A percentile compares a stretch with the other conserved stretches of the same genome.
phyloP scores from a whole-genome alignment of 179 eudicot species.

The Heliamphora ciliata region DNA sequence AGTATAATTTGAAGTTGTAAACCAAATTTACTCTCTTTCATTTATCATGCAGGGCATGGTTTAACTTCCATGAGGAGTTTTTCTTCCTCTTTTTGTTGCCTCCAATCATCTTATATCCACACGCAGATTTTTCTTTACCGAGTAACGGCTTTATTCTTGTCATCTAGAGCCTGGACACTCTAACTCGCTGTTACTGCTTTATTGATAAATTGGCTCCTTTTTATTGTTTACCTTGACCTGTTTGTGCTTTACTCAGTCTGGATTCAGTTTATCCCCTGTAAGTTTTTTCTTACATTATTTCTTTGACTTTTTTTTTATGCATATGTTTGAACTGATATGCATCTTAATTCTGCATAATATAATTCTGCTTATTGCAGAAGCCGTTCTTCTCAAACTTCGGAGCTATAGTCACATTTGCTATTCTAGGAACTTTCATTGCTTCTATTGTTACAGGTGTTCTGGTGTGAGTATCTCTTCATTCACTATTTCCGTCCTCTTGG shows the following conservation, averaged over 20 bases:
- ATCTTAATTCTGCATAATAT: not conserved
- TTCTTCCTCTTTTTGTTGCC: constrained; percentile 95
- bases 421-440: constrained; percentile 83
- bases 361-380: constrained; percentile 45
- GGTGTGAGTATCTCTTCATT: constrained; percentile 56
- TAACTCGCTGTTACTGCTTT: not conserved
- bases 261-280: constrained; percentile 93
- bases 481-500: not conserved
- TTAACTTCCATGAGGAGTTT: constrained; percentile 98
- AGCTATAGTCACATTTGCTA: constrained; percentile 87
- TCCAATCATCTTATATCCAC: constrained; percentile 99
- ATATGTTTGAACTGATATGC: not conserved
- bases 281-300: constrained; percentile 27
- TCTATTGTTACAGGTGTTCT: constrained; percentile 83
- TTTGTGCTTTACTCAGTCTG: constrained; percentile 69
- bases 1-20: not conserved
- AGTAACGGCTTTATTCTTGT: not conserved
- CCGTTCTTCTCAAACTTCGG: constrained; percentile 99
- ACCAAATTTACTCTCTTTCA: not conserved
- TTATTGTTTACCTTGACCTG: constrained; percentile 52
- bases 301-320: not conserved
- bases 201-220: constrained; percentile 3
- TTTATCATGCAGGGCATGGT: constrained; percentile 69
- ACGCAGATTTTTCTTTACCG: not conserved
- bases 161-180: not conserved